phyloP scores from a whole-genome alignment of 139 green algal species.

The Tetradesmus obliquus region DNA sequence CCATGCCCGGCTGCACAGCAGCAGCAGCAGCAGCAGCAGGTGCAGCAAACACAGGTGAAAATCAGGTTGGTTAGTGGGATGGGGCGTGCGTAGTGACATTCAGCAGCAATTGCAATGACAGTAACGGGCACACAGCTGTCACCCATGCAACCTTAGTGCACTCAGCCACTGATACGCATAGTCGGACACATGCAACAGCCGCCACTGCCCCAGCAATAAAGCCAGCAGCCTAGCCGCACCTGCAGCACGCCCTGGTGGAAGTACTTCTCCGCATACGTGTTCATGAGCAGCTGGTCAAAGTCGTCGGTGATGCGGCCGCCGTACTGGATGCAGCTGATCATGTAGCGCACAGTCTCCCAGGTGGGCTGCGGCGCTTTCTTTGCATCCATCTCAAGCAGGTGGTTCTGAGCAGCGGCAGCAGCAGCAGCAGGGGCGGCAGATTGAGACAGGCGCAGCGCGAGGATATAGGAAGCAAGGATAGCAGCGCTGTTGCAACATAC shows the following conservation, averaged over 20 bases:
- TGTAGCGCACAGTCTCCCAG: slow-evolving; percentile 92
- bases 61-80: too few relatives aligned
- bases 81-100: too few relatives aligned
- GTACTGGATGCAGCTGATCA: slow-evolving; percentile 95
- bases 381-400: slow-evolving; percentile 94
- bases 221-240: slow-evolving; percentile 1
- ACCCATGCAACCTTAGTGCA: neutral
- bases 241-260: slow-evolving; percentile 59
- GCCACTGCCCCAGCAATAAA: neutral
- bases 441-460: neutral
- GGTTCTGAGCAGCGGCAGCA: slow-evolving; percentile 79
- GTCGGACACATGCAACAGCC: neutral
- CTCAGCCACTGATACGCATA: neutral
- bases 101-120: too few relatives aligned
- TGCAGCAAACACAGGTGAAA: neutral
- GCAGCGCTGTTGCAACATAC: neutral
- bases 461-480: neutral
- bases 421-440: neutral
- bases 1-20: slow-evolving; percentile 32
- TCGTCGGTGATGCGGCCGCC: slow-evolving; percentile 97
- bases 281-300: slow-evolving; percentile 94
- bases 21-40: neutral
- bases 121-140: neutral
- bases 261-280: slow-evolving; percentile 93
- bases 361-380: slow-evolving; percentile 80